Base-by-base conservation (phyloP, 768 basidiomycete genomes). In the Suillus cothurnatus region DNA sequence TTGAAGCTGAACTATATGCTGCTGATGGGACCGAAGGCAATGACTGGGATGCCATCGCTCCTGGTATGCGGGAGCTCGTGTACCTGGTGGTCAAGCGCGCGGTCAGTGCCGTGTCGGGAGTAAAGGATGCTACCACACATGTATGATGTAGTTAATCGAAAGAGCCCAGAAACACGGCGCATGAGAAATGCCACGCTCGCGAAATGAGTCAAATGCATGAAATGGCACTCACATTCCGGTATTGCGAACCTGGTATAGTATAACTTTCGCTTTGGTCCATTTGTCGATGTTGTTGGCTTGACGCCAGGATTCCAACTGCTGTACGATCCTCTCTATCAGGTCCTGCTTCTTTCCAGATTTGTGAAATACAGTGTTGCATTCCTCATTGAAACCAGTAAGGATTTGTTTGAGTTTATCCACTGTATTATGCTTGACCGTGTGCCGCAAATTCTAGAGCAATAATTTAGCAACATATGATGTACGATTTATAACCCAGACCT, bases 341-440 rank as follows among this genome's bases (percentile, higher is more conserved):
- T 94, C 94, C 70, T 93, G 90, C 73, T 95, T 95, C 80, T 91
- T 94, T 32, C 93, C 93, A 14, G 91, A 83, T 76, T 92, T 93
- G 62, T 85, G 81, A 34, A 93, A 80, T 69, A 84, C 82, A 5
- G 86, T 85, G 61, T 79, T 78, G 72, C 92, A 93, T 74, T 93
- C 89, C 43, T 92, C 91, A 79, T 93, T 93, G 69, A 94, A 82
- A 31, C 89, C 89, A 45, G 81, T 76, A 64, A 95, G 81, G 70
- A 95, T 92, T 73, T 90, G 89, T 76, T 95, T 94, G 68, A 95
- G 86, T 77, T 82, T 88, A 76, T 94, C 93, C 68, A 95, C 94
- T 8, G 92, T 95, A 78, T 94, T 91, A 74, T 82, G 82, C 78
- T 85, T 87, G 74, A 95, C 82, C 66, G 78, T 84, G 79, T 90